phyloP scores from a whole-genome alignment of 2,329 filamentous ascomycete species.

The Sporothrix globosa region DNA sequence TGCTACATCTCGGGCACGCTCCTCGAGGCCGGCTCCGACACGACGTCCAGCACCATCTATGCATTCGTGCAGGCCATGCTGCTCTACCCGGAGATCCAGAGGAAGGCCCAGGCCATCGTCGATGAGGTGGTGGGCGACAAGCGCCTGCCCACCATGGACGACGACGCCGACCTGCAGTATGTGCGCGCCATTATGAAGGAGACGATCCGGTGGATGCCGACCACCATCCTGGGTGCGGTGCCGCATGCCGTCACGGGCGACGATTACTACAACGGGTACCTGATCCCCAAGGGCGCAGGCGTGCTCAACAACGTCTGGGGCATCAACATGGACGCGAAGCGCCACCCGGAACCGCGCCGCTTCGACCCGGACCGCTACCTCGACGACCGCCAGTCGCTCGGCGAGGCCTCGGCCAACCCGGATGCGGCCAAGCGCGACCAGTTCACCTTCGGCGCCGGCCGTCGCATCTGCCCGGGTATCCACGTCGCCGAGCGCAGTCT shows the following conservation, averaged over 20 bases:
- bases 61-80: constrained; percentile 54
- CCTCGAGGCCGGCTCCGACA: constrained; percentile 50
- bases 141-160: constrained; percentile 42
- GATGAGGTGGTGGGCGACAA: constrained; percentile 45
- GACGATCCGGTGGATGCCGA: constrained; percentile 46
- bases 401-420: constrained; percentile 17
- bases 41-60: constrained; percentile 47
- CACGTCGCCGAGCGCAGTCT: constrained; percentile 33
- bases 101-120: constrained; percentile 46
- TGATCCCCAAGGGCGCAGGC: constrained; percentile 53
- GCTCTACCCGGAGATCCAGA: constrained; percentile 49
- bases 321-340: constrained; percentile 37
- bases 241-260: constrained; percentile 55
- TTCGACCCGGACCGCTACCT: constrained; percentile 32
- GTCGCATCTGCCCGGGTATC: constrained; percentile 29
- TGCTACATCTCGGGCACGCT: constrained; percentile 44
- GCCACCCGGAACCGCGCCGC: constrained; percentile 37
- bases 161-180: constrained; percentile 42
- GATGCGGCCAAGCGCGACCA: constrained; percentile 10
- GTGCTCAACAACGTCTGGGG: constrained; percentile 46
- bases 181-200: constrained; percentile 43
- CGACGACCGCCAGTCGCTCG: constrained; percentile 27
- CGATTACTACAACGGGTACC: constrained; percentile 53
- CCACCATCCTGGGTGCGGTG: constrained; percentile 49
- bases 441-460: constrained; percentile 7